Base-by-base conservation (phyloP, 805 yeast species). In the Starmerella apis region DNA sequence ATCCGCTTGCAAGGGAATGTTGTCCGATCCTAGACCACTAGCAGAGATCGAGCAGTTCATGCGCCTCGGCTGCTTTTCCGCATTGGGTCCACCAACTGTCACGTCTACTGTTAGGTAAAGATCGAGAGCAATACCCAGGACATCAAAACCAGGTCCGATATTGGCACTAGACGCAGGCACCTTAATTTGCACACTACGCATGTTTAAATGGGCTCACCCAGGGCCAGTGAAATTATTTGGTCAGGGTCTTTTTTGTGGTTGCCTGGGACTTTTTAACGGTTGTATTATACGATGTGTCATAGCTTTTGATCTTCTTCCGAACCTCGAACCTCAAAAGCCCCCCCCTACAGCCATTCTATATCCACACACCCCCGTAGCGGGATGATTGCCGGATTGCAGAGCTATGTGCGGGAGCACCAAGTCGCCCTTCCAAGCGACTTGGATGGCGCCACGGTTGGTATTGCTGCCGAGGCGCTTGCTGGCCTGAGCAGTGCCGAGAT, bases 101-200 rank as follows among this genome's bases (percentile, higher is more conserved):
- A 87, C 95, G 3, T 73, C 71, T 50, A 92, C 71, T 47, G 81
- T 83, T 50, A 92, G 71, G 62, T 70, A 86, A 45, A 87, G 69
- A 54, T 83, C 75, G 56, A 92, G 73, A 42, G 96, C 96, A 36
- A 92, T 81, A 22, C 98, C 98, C 46, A 92, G 70, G 6, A 92
- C 98, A 67, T 92, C 98, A 63, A 90, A 92, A 1, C 98, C 98
- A 9, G 98, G 98, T 8, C 98, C 98, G 47, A 92, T 90, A 62
- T 92, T 92, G 61, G 98, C 98, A 45, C 95, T 84, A 4, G 97
- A 88, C 6, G 97, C 96, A 3, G 98, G 98, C 16, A 90, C 63
- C 23, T 46, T 54, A 47, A 60, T 57, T 47, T 52, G 44, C 36
- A 50, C 51, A 24, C 48, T 39, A n/a, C 59, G 50, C 61, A 59